These are phyloP conservation scores for Diaporthe ilicicola DNA, from an alignment of 2,329 filamentous ascomycete species.

Conservation along the genomic window DNA sequence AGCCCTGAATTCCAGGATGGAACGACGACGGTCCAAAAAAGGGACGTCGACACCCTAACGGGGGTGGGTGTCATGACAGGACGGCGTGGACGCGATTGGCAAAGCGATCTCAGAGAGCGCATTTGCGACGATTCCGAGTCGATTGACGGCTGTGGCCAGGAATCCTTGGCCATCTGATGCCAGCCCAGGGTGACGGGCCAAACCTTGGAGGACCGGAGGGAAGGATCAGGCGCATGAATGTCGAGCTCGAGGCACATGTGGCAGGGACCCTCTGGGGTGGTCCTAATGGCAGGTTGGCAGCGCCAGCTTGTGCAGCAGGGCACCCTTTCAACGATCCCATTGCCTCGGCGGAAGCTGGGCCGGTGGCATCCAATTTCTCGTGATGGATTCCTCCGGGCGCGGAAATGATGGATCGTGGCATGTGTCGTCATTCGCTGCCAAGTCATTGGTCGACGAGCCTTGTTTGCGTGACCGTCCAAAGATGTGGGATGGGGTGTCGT, in stretches of 20 bases:
- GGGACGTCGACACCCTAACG: conserved; percentile 10
- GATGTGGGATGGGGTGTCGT: conserved; percentile 25
- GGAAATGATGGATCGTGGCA: conserved; percentile 24
- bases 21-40: conserved; percentile 3
- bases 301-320: conserved; percentile 13
- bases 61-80: conserved; percentile 16
- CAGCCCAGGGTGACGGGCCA: conserved; percentile 26
- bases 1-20: conserved; percentile 14
- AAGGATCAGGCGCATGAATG: conserved; percentile 20
- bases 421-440: conserved; percentile 22
- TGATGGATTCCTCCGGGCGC: conserved; percentile 23
- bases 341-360: conserved; percentile 19
- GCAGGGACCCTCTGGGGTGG: conserved; percentile 11
- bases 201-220: conserved; percentile 13
- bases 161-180: conserved; percentile 27
- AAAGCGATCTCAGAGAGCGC: conserved; percentile 12
- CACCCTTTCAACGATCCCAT: conserved; percentile 22
- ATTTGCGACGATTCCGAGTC: neutral
- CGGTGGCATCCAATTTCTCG: conserved; percentile 24
- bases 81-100: conserved; percentile 11
- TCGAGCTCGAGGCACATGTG: conserved; percentile 11
- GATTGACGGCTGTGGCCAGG: conserved; percentile 9
- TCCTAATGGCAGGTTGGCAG: neutral
- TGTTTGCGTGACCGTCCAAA: conserved; percentile 24
- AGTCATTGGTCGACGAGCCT: conserved; percentile 10